Evolutionary conservation across 208 protist genomes (phyloP), one percentile per base, ranked within the genome.

Genomic region (Leishmania major): DNA sequence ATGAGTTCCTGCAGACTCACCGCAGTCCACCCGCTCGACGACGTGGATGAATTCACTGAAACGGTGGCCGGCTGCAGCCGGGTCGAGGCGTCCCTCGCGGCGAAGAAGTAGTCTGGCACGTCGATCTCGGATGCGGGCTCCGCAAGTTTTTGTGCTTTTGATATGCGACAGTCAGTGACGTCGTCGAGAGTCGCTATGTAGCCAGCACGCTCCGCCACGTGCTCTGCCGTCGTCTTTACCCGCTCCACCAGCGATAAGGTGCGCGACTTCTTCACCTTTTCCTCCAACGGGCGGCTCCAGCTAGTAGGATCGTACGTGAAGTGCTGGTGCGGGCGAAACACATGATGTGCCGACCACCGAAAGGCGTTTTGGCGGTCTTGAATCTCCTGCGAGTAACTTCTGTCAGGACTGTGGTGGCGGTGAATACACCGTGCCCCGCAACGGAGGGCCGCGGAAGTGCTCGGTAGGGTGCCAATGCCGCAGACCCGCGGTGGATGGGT

Each of bases 271-370:
- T 93, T 93, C 35, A 76, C 75, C 78, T 90, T 90, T 67, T 91
- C 89, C 69, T 88, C 86, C 37, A 95, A 75, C 22, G 62, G 31
- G 40, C 94, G 86, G 66, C 92, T 95, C 94, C 92, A 95, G 76
- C 84, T 91, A 2, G 87, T 89, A 0, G 94, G 94, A 83, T 97
- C 94, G 83, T 95, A 93, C 37, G 92, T 97, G 81, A 95, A 96
- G 88, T 94, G 90, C 76, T 95, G 91, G 71, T 97, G 94, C 0
- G 94, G 94, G 0, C 94, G 84, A 74, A 93, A 96, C 40, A 87
- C 72, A 82, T 97, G 94, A 19, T 90, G 75, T 0, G 84, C 76
- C 2, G 78, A 77, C 92, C 94, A 97, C n/a, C 77, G 64, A 78
- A 97, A 97, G 0, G 82, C 53, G 69, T 95, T 96, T 76, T 97